phyloP scores from a whole-genome alignment of 106 monocot genomes.

The Xerophyta viscosa region DNA sequence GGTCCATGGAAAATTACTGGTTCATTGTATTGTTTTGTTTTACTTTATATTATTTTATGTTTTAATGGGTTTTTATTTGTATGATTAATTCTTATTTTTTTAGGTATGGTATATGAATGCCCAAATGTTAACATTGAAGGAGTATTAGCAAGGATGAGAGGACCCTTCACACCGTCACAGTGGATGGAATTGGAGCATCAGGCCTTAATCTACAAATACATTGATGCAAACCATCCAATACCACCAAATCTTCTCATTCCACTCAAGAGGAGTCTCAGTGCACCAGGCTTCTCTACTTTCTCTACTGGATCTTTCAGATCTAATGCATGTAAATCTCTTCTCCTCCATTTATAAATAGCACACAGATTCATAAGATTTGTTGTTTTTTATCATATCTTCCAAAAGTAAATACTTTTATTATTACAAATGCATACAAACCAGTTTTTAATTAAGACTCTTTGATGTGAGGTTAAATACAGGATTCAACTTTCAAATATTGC shows the following conservation, averaged over 20 bases:
- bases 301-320: conserved; percentile 39
- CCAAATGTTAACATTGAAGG: conserved; percentile 42
- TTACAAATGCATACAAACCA: too few relatives aligned
- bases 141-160: conserved; percentile 32
- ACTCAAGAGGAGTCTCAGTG: conserved; percentile 47
- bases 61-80: background rate
- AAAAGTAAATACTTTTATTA: too few relatives aligned
- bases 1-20: too few relatives aligned
- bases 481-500: too few relatives aligned
- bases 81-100: background rate
- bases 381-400: too few relatives aligned
- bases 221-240: conserved; percentile 51
- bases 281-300: conserved; percentile 33
- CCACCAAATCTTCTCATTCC: conserved; percentile 59
- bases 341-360: background rate
- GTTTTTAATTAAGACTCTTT: too few relatives aligned
- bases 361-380: too few relatives aligned
- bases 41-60: background rate
- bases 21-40: too few relatives aligned
- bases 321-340: conserved; percentile 30
- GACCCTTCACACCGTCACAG: conserved; percentile 77
- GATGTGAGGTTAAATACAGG: too few relatives aligned
- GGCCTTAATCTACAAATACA: conserved; percentile 77
- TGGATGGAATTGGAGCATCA: conserved; percentile 90
- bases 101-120: conserved; percentile 32